These are phyloP conservation scores for Pelargonium myrrhifolium DNA, from an alignment of 441 rosid species.

Conservation along the genomic window DNA sequence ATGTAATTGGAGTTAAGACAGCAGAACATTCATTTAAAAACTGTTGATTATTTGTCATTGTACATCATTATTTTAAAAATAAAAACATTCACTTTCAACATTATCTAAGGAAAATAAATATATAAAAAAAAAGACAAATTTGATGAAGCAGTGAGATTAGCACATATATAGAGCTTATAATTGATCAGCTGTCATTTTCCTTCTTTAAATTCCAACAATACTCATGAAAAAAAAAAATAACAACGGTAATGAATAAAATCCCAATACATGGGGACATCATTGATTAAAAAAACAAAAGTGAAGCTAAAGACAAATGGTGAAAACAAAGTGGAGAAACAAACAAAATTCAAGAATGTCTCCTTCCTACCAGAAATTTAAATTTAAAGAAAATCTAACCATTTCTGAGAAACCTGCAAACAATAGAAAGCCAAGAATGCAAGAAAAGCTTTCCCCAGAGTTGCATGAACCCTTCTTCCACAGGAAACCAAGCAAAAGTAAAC, in stretches of 20 bases:
- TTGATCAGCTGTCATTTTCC: constrained; percentile 4
- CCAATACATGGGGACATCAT: no score
- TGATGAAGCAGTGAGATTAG: constrained; percentile 3
- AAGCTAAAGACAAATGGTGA: background rate
- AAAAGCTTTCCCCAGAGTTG: background rate
- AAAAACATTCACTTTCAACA: background rate
- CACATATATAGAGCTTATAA: background rate
- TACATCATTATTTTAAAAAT: background rate
- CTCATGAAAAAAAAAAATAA: no score
- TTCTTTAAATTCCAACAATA: background rate
- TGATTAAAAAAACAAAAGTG: no score
- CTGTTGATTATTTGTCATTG: background rate
- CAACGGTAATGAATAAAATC: no score
- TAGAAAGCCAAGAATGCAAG: background rate
- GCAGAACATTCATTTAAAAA: background rate
- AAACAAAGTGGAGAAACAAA: constrained; percentile 5
- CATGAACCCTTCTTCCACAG: background rate
- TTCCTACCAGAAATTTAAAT: background rate
- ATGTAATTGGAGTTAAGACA: background rate
- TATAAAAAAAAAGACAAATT: background rate
- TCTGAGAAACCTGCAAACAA: background rate
- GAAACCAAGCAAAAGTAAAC: background rate
- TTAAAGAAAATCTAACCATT: background rate
- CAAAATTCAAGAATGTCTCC: constrained; percentile 1
- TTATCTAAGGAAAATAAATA: background rate